Evolutionary conservation across 306 rosid genomes (phyloP).

Genomic region (Trichosanthes truncata): DNA sequence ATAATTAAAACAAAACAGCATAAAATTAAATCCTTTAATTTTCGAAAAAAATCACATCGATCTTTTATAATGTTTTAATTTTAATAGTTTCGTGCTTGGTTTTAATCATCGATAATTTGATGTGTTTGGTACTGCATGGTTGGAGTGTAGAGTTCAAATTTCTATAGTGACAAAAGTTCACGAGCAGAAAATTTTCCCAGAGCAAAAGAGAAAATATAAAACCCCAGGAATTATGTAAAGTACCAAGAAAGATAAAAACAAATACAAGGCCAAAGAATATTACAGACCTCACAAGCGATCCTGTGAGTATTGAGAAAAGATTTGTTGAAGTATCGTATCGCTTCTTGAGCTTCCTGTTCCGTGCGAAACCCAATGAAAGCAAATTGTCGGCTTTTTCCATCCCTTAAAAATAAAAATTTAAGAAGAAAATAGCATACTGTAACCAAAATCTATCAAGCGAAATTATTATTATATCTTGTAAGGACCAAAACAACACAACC

Average conservation of each 20-base stretch:
- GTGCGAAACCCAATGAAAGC: constrained; percentile 77
- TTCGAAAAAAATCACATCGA: background rate
- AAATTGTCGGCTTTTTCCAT: constrained; percentile 71
- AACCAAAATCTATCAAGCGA: background rate
- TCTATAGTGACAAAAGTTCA: background rate
- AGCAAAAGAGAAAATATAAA: background rate
- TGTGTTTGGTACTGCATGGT: too few relatives aligned
- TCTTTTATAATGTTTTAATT: background rate
- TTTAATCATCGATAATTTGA: background rate
- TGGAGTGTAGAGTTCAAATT: background rate
- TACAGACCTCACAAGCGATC: constrained; percentile 66
- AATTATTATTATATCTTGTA: background rate
- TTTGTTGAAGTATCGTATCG: constrained; percentile 56
- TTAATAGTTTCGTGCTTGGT: background rate
- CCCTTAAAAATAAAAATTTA: constrained; percentile 22
- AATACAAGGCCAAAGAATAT: background rate
- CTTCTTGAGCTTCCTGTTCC: constrained; percentile 52
- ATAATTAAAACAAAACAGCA: background rate
- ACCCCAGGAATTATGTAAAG: background rate
- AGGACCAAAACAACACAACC: background rate
- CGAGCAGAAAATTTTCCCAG: background rate
- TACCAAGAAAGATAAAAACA: background rate
- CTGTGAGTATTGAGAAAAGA: constrained; percentile 43
- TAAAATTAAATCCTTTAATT: background rate
- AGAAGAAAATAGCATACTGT: background rate